phyloP scores from a whole-genome alignment of 768 basidiomycete genomes.

The Myochromella boudieri region DNA sequence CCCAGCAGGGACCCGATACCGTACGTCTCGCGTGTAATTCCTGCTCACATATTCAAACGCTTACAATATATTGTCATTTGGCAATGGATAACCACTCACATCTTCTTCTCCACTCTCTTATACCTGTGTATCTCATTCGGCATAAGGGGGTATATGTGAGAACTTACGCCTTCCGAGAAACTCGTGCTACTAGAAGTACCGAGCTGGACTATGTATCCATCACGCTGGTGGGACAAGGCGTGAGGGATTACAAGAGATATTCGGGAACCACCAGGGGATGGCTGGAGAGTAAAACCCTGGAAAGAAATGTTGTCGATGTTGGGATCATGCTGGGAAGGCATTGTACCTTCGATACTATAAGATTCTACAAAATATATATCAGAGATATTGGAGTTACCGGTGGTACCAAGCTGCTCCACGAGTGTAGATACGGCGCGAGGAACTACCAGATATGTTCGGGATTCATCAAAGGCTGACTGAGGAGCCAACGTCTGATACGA shows the following conservation, averaged over 20 bases:
- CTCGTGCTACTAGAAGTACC: neutral
- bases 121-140: conserved; percentile 10
- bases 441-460: no score
- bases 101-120: conserved; percentile 7
- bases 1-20: neutral
- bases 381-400: no score
- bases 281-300: no score
- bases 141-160: conserved; percentile 13
- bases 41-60: neutral
- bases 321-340: neutral
- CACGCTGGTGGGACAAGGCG: neutral
- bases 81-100: neutral
- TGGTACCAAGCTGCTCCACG: neutral
- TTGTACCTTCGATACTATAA: neutral
- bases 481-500: no score
- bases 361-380: no score
- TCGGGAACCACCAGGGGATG: no score
- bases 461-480: no score
- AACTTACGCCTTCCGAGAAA: conserved; percentile 7
- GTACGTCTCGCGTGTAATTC: no score
- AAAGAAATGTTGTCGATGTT: no score
- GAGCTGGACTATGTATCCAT: neutral
- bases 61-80: neutral
- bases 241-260: no score
- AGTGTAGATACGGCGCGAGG: neutral